Base-by-base conservation (phyloP, 495 filamentous ascomycete species). In the Monascus purpureus region DNA sequence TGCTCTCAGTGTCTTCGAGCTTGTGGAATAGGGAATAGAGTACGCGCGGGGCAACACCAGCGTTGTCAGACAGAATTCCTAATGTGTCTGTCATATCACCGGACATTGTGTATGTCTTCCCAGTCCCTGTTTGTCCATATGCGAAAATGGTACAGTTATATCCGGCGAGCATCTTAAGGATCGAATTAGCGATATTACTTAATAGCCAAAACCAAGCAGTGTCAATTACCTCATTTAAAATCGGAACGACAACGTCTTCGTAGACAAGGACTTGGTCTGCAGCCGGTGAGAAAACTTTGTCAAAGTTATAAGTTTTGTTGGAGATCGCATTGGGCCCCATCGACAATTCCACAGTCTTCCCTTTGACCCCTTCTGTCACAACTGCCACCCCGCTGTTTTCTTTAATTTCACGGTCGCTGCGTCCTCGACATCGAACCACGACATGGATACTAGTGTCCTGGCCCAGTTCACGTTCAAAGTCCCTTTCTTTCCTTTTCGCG, bases 21-120 rank as follows among this genome's bases (percentile, higher is more conserved):
- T 82, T 86, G 40, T 67, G 62, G 49, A 96, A 97, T 0, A 97
- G 61, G 0, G 82, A 74, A 38, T 94, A 79, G 6, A 97, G 61
- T 0, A 80, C 83, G 14, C 90, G 75, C 2, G 90, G 90, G 36
- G 96, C 88, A 37, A 97, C 95, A 30, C 90, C 90, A 9, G 90
- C 90, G 17, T 77, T 77, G 35, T 95, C 90, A 2, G 87, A 83
- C 12, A 93, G 65, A 28, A 92, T 72, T 2, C 84, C 84, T 28
- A 85, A 61, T 1, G 76, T 82, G 39, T 90, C 79, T 7, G 68
- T 79, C 80, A 97, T 94, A 47, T 97, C 87, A 20, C 90, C 90
- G 2, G 92, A 93, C 90, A 97, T 97, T 2, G 90, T 97, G 52
- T 97, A 97, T 18, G 90, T 97, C 56, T 97, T 97, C 33, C 90